Percentiles rank a stretch among this genome's conserved stretches.
Evolutionary conservation across 306 rosid genomes (phyloP).

Genomic region (Urtica urens): DNA sequence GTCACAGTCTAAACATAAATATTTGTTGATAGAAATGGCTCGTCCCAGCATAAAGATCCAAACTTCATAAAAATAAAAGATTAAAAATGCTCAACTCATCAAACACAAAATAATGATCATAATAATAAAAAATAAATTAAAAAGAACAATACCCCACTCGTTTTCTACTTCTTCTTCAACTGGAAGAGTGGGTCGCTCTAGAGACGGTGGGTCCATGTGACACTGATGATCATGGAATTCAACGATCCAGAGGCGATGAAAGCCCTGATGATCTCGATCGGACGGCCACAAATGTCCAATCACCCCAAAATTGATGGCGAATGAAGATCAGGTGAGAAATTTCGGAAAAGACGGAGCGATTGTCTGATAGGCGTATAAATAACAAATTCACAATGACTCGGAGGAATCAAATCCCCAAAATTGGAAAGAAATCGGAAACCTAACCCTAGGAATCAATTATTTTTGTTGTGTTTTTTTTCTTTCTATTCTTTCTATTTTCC

Average conservation of each 20-base stretch:
- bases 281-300: conserved; percentile 9
- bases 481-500: background rate
- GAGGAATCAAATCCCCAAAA: conserved; percentile 11
- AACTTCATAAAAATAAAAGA: background rate
- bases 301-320: conserved; percentile 10
- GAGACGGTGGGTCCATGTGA: conserved; percentile 69
- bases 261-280: conserved; percentile 40
- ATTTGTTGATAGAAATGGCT: too few species aligned
- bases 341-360: background rate
- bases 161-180: conserved; percentile 42
- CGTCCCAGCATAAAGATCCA: background rate
- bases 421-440: conserved; percentile 28
- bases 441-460: conserved; percentile 14
- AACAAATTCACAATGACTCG: too few species aligned
- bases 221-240: conserved; percentile 78
- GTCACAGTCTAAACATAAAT: too few species aligned
- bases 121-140: background rate
- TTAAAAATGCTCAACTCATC: background rate
- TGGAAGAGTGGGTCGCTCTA: conserved; percentile 39
- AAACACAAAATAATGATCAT: background rate
- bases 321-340: background rate
- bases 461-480: background rate
- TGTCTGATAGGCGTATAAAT: background rate
- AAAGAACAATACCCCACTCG: conserved; percentile 61
- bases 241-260: conserved; percentile 44